Evolutionary conservation across 2,329 filamentous ascomycete genomes (phyloP), one percentile per base, ranked within the genome.

Genomic region (Scopulariopsis brevicaulis): DNA sequence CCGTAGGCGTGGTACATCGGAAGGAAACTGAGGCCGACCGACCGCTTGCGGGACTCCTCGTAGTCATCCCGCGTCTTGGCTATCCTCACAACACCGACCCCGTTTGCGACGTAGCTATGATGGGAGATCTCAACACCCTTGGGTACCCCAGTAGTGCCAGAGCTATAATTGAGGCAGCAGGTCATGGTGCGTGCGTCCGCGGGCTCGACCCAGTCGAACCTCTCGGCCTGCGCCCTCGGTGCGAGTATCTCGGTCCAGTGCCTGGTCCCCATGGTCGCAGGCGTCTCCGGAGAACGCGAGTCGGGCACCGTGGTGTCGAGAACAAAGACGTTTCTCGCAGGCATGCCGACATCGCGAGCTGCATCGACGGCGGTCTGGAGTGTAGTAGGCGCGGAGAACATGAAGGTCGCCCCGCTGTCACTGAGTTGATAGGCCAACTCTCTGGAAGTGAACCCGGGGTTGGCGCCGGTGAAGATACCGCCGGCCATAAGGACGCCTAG

Each of bases 101-200:
- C 80, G 66, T 93, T 93, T 61, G 88, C 79, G 51, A 91, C 80
- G 65, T 90, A 89, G 63, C 90, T 87, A 60, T 77, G 74, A 70
- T 95, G 90, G n/a, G 84, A 83, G 62, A 94, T 87, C 70, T 88
- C 84, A 15, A 94, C 90, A 12, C 90, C 90, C 68, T 95, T 95
- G 11, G 90, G 89, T 4, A 90, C 77, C 7, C 90, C 90, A 0
- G 90, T 95, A 34, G 87, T 92, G 12, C 89, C 84, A 34, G 81
- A 86, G 62, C 83, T 88, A 71, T 93, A 95, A 70, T 95, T 94
- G 61, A 95, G 79, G 25, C 83, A 85, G 63, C 86, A 82, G 1
- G 82, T 81, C 5, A 78, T 77, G 25, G 72, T 69, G 59, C 76
- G 76, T 1, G 81, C 71, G 48, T 79, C 73, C 0, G 72, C 68